Evolutionary conservation across 2,329 filamentous ascomycete species (phyloP), one percentile per base, ranked within the genome.

Genomic region (Biscogniauxia sp.): DNA sequence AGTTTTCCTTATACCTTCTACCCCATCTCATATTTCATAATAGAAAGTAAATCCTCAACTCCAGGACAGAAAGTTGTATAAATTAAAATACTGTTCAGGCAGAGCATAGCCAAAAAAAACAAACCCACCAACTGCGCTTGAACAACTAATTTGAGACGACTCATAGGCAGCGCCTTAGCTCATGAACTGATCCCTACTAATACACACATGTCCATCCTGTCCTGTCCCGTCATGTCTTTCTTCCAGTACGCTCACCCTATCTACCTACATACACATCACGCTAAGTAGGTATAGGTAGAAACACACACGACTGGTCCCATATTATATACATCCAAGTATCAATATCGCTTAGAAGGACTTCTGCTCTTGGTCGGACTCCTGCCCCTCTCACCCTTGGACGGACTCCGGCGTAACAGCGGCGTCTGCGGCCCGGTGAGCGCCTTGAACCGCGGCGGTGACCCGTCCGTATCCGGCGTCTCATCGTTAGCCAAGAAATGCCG

Each of bases 351-450:
- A 8, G 77, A 68, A 0, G 82, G 82, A 57, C 82, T 85, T 19
- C 77, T 71, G 13, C 76, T 76, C 53, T 72, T 72, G 3, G 70
- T 68, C 20, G 70, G 72, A 55, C 72, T 73, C 49, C 71, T 66
- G 11, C 59, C 63, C 54, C 82, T 74, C 5, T 84, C 81, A 0
- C 73, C 75, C 67, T 85, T 86, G 62, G 82, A 66, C 76, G 83
- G 82, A 51, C 69, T 71, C 6, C 61, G 60, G 54, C 67, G 61
- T 13, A 55, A 61, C 5, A 51, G 50, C 5, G 78, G 76, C 3
- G 79, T 69, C 41, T 66, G 63, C 1, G 69, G 74, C n/a, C 75
- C 71, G 57, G 79, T 75, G 19, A 84, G 70, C 0, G 75, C 65
- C 60, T 75, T 79, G 57, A 77, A 72, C 45, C 73, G 65, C 2